phyloP scores from a whole-genome alignment of 129 eudicot species.

The Pulicaria dysenterica region DNA sequence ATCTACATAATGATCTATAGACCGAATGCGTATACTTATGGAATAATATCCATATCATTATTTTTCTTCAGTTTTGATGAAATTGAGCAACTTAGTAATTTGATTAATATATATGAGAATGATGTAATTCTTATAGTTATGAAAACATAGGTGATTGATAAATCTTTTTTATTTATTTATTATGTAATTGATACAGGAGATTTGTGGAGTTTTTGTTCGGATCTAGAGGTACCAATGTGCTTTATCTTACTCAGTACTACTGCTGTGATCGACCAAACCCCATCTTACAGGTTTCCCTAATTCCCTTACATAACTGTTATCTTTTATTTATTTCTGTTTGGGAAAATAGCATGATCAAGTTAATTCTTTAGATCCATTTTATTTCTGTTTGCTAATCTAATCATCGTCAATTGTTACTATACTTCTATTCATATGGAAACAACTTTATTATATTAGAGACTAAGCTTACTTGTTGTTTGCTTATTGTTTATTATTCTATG shows the following conservation, averaged over 20 bases:
- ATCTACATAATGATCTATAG: not conserved
- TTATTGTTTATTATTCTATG: not conserved
- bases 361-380: not conserved
- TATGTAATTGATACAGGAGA: constrained; percentile 47
- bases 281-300: constrained; percentile 79
- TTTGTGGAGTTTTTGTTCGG: constrained; percentile 60
- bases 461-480: constrained; percentile 7
- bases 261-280: constrained; percentile 97
- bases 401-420: not conserved
- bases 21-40: constrained; percentile 6
- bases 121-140: not conserved
- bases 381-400: not conserved
- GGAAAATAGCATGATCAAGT: constrained; percentile 6
- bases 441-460: not conserved
- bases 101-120: not conserved
- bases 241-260: constrained; percentile 61
- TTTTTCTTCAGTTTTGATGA: not conserved
- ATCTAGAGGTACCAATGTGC: constrained; percentile 68
- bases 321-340: not conserved
- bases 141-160: not conserved
- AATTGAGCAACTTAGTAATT: not conserved
- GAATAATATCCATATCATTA: not conserved
- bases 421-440: not conserved
- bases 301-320: not conserved
- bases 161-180: not conserved